Evolutionary conservation across 495 filamentous ascomycete species (phyloP), one percentile per base, ranked within the genome.

Genomic region (Talaromyces nanjingensis): DNA sequence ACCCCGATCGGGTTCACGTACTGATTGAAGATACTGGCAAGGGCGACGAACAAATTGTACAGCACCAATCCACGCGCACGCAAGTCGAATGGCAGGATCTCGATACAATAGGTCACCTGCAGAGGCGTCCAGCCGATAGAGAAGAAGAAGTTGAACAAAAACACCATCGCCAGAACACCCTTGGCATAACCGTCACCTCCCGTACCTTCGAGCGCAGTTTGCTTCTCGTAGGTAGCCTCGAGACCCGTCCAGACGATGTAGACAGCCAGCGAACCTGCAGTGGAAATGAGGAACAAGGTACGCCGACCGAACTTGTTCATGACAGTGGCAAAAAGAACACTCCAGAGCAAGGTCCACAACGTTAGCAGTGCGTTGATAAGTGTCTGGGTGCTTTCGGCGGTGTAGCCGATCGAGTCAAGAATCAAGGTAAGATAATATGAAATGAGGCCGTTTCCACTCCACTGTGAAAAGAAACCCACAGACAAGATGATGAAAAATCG

Each of bases 291-390:
- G 76, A 87, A 88, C 31, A 84, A 72, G 34, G 78, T 71, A 22
- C 86, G 79, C 9, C 85, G 84, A 37, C 85, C 85, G 59, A 84
- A 68, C 63, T 74, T 76, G 69, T 89, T 84, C 60, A 84, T 77
- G 0, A 84, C 72, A 61, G 79, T 67, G 24, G 85, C 82, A 69
- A 82, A 83, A 64, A 74, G 73, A 24, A 79, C 62, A 37, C 81
- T 81, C 66, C 83, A 87, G 65, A 84, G 84, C 18, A 90, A 85
- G 34, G 81, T 83, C 57, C 88, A 79, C 20, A 82, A 79, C 34
- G 85, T 83, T 66, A 89, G 85, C 52, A 86, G 76, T 59, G 79
- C 82, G 67, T 86, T 86, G 70, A 85, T 79, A 61, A 88, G 79
- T 49, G 84, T 75, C 62, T 86, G 80, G 4, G 76, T 83, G 60